phyloP scores from a whole-genome alignment of 2,329 filamentous ascomycete genomes.

The Microsporum ferrugineum region DNA sequence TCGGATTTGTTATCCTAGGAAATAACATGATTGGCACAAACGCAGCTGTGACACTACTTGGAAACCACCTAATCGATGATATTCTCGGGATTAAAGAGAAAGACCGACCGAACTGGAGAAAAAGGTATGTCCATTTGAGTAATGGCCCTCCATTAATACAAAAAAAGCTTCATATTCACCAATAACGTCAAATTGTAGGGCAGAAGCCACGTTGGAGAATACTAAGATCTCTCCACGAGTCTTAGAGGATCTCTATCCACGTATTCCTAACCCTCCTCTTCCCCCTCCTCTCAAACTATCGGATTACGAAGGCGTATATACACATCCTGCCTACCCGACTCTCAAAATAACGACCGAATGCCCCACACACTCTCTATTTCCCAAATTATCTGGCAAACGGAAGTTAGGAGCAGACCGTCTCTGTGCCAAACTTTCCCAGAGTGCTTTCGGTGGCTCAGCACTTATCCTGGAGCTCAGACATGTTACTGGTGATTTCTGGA shows the following conservation, averaged over 20 bases:
- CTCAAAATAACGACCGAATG: constrained; percentile 7
- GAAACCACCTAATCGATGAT: constrained; percentile 35
- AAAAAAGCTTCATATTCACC: background rate
- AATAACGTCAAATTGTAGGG: background rate
- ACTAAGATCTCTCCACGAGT: constrained; percentile 7
- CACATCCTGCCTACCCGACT: constrained; percentile 9
- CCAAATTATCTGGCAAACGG: background rate
- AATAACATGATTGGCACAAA: constrained; percentile 32
- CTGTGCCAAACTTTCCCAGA: constrained; percentile 6
- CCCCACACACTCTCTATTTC: constrained; percentile 5
- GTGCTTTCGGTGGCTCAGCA: constrained; percentile 6
- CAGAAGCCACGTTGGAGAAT: constrained; percentile 2
- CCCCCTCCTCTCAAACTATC: constrained; percentile 6
- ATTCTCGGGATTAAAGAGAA: constrained; percentile 26
- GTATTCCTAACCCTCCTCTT: constrained; percentile 8
- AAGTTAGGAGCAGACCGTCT: constrained; percentile 2
- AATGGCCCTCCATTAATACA: background rate
- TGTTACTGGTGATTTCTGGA: constrained; percentile 9
- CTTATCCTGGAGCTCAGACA: constrained; percentile 7
- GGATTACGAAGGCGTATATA: constrained; percentile 6
- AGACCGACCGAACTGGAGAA: constrained; percentile 30
- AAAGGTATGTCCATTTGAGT: constrained; percentile 19
- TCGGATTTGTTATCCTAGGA: constrained; percentile 34
- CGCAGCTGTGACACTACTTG: constrained; percentile 22
- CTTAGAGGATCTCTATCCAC: constrained; percentile 10